Evolutionary conservation across 257 asterid genomes (phyloP).

Genomic region (Solanum rostratum): DNA sequence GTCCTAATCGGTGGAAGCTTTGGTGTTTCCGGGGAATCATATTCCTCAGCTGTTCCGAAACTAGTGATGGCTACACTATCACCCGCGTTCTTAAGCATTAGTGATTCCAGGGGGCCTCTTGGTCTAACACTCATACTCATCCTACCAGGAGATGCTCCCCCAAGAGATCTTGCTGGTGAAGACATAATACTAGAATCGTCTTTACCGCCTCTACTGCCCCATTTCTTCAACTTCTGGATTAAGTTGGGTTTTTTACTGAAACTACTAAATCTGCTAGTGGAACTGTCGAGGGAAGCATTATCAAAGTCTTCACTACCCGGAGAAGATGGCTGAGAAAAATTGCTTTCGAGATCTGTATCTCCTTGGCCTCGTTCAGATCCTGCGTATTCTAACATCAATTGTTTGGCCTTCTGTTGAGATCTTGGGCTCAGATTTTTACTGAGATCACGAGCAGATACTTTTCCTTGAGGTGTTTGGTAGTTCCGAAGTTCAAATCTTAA

Average conservation of each 20-base stretch:
- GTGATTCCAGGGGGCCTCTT: constrained; percentile 73
- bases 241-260: constrained; percentile 64
- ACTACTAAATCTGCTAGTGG: constrained; percentile 55
- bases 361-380: constrained; percentile 96
- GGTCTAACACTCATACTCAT: constrained; percentile 31
- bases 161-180: constrained; percentile 73
- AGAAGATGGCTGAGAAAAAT: constrained; percentile 64
- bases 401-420: constrained; percentile 84
- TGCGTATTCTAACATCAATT: constrained; percentile 80
- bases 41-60: constrained; percentile 61
- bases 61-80: constrained; percentile 67
- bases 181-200: constrained; percentile 60
- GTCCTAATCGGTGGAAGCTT: constrained; percentile 14
- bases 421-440: constrained; percentile 76
- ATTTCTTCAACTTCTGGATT: constrained; percentile 77
- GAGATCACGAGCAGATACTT: constrained; percentile 74
- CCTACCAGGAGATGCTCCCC: constrained; percentile 62
- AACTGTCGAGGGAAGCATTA: constrained; percentile 58
- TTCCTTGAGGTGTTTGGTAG: constrained; percentile 70
- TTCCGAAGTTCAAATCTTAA: constrained; percentile 84
- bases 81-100: constrained; percentile 79
- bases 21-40: constrained; percentile 49
- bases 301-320: constrained; percentile 93
- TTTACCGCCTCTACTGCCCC: constrained; percentile 64
- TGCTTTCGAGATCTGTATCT: constrained; percentile 86